Evolutionary conservation across 2,329 filamentous ascomycete species (phyloP), one percentile per base, ranked within the genome.

Genomic region (Fusarium sp.): DNA sequence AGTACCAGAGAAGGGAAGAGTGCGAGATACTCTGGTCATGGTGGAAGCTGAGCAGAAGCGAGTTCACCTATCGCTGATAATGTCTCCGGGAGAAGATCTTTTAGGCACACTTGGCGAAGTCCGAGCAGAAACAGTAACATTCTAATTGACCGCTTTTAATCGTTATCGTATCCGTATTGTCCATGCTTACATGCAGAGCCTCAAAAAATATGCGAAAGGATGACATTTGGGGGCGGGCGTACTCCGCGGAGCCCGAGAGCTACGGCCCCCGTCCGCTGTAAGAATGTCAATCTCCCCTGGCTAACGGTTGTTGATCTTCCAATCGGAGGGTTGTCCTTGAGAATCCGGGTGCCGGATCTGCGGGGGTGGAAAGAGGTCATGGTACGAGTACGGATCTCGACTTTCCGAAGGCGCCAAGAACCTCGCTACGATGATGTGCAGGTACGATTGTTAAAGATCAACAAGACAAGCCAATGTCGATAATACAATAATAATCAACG

Each of bases 11-110:
- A 37, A 6, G 16, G 63, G 41, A 8, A 78, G 78, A 2, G 67
- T 79, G 48, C 60, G 71, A 0, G 77, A 79, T 45, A 77, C 77
- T 20, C 37, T 79, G 68, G 78, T 80, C 16, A 71, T 76, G 68
- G 76, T 78, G 6, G 23, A 57, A n/a, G 32, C 59, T 0, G 72
- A 78, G n/a, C 66, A 72, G 59, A 70, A 64, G 32, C 62, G 65
- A 13, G 37, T 79, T 37, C 68, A 80, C 6, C 7, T 79, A 5
- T 72, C 71, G 23, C 64, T 79, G 35, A 69, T 78, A 32, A 70
- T 79, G 76, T 68, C 67, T n/a, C 72, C 76, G 1, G 66, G 75
- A 2, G 73, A 76, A 63, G 70, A 66, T 10, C 3, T 27, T 48
- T 48, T 62, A 3, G 69, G 62, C 7, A 35, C 60, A 27, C 77